phyloP scores from a whole-genome alignment of 129 eudicot species.

The Flaveria ramosissima region DNA sequence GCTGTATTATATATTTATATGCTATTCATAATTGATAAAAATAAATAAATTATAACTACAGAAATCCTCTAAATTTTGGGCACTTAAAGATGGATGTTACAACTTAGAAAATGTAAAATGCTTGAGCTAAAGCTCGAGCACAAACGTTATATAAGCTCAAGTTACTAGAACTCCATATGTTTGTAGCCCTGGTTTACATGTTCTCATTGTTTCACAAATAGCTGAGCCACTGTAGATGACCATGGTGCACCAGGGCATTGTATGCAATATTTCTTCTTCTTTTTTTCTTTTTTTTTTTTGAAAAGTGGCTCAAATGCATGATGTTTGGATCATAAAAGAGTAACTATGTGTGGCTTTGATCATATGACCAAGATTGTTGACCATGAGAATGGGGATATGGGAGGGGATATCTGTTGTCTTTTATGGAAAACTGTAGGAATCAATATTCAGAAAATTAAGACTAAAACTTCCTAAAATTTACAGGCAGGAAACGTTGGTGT shows the following conservation, averaged over 20 bases:
- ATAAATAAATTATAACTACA: no score
- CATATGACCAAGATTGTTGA: not conserved
- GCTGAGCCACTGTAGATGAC: not conserved
- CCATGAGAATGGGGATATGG: not conserved
- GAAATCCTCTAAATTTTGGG: no score
- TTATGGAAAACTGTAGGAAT: not conserved
- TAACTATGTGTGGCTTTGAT: not conserved
- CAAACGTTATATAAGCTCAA: no score
- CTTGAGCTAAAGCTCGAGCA: no score
- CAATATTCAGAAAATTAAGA: not conserved
- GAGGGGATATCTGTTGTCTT: not conserved
- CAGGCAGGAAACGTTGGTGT: constrained; percentile 91
- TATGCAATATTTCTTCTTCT: not conserved
- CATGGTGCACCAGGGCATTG: not conserved
- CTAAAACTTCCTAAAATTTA: constrained; percentile 4
- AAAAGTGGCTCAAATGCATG: not conserved
- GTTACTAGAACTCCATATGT: no score
- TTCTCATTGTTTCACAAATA: not conserved
- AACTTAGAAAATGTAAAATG: no score
- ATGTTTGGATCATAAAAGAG: not conserved
- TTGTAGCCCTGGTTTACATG: no score
- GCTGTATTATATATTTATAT: no score
- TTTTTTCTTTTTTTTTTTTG: not conserved
- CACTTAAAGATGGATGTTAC: no score
- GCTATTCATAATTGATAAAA: no score